Percentiles rank a stretch among this genome's conserved stretches.
Evolutionary conservation across 2,329 filamentous ascomycete species (phyloP).

Genomic region (Aspergillus spinulosporus): DNA sequence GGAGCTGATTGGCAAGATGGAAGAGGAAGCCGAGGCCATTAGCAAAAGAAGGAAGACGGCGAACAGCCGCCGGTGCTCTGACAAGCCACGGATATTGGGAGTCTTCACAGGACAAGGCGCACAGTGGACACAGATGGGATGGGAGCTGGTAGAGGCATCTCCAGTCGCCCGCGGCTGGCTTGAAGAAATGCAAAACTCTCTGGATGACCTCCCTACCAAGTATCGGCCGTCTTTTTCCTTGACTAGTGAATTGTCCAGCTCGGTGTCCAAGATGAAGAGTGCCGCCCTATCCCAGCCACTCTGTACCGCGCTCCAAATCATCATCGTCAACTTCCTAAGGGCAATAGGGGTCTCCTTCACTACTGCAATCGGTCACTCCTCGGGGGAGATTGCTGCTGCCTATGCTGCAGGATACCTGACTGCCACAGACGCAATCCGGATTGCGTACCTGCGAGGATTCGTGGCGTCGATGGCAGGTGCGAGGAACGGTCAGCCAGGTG

Average conservation of each 20-base stretch:
- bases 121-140: constrained; percentile 28
- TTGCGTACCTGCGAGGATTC: constrained; percentile 49
- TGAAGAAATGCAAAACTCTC: neutral
- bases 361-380: constrained; percentile 49
- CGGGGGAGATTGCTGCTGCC: constrained; percentile 52
- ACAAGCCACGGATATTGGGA: constrained; percentile 2
- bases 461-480: constrained; percentile 20
- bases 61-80: neutral
- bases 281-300: constrained; percentile 10
- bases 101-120: constrained; percentile 18
- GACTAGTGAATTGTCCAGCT: constrained; percentile 4
- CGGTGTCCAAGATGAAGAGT: neutral
- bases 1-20: neutral
- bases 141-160: neutral
- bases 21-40: neutral
- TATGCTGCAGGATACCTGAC: constrained; percentile 50
- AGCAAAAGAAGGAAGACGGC: too few relatives aligned
- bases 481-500: constrained; percentile 30
- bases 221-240: neutral
- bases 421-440: constrained; percentile 40
- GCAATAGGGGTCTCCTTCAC: constrained; percentile 32
- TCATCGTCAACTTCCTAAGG: constrained; percentile 20
- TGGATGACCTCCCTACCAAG: neutral
- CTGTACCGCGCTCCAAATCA: constrained; percentile 26
- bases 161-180: neutral